Evolutionary conservation across 805 yeast species (phyloP), one percentile per base, ranked within the genome.

Genomic region (Candida nemodendra): DNA sequence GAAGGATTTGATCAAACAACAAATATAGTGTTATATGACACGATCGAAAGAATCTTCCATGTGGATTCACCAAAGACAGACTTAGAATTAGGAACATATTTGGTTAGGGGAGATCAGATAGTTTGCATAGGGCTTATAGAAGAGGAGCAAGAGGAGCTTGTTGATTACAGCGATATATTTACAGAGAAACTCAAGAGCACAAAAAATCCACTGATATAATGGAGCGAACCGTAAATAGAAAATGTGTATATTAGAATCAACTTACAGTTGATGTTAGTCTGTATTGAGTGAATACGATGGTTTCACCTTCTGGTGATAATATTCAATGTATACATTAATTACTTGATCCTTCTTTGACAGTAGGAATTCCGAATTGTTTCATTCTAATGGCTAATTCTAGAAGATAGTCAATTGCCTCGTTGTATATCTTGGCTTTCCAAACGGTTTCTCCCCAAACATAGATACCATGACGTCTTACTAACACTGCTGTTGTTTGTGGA

Each of bases 381-480:
- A 89, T 85, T 56, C 84, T 84, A 25, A 90, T 75, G 1, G 93
- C 95, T 48, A 90, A 62, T 46, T 86, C 96, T 53, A 91, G 68
- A 45, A 91, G 64, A 57, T 90, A 91, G 55, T 91, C 97, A 42
- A 91, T 78, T 13, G 96, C 95, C 62, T 91, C 98, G 57, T 89
- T 89, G 59, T 84, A 84, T 11, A 91, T 76, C 63, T 91, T 91
- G 33, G 97, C 96, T 63, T 90, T 88, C 85, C 95, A 84, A 9
- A 87, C 85, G 18, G 74, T 78, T 51, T 83, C 87, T 17, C 97
- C 97, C 97, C 97, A 91, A n/a, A 89, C 96, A 57, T 82, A 91
- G 30, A 91, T 81, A 1, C 98, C 98, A 56, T 91, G 98, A 54
- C 96, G 72, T 61, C 95, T 76, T 5, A 91, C 97, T 36, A 91